Base-by-base conservation (phyloP, 306 rosid genomes). In the Inga laurina region DNA sequence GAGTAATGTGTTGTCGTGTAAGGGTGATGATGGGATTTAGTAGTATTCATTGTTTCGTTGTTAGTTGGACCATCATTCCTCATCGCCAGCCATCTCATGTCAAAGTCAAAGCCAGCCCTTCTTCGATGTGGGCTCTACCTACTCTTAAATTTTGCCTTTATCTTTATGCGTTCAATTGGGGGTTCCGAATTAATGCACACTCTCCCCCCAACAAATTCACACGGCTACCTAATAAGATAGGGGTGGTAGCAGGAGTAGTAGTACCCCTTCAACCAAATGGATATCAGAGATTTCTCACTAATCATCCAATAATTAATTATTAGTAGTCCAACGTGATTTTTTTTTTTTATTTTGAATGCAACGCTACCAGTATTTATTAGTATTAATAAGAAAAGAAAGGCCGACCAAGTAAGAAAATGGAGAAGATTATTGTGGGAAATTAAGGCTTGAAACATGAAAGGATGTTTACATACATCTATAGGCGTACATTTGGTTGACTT, bases 1-100 rank as follows among this genome's bases (percentile, higher is more conserved):
- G 32, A 75, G 74, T 67, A 16, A 2, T 69, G 59, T 48, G 35
- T 48, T 57, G 65, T 12, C 51, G 68, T 35, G 46, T 46, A 21
- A 27, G 75, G 65, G 61, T 78, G 44, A 59, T 77, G 73, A 22
- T 77, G 65, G 69, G 62, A 22, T 37, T 77, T 52, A 13, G 59
- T 13, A 78, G 79, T 72, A 43, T 61, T 72, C 74, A 84, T 12
- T 49, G 16, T 14, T 76, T 71, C 74, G 79, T 76, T 66, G 71
- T 87, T 85, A 69, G 91, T 89, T 90, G 82, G 85, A 69, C 88
- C 89, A 92, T 87, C 87, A 87, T 77, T 85, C 87, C 82, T 51
- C 43, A 39, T 0, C 1, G 43, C 6, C 6, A 79, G 62, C 77
- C 61, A 79, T 83, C 68, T 66, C 62, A 39, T 62, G 74, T 79